These are phyloP conservation scores for Akanthomyces lecanii DNA, from an alignment of 2,329 filamentous ascomycete species.

Conservation along the genomic window DNA sequence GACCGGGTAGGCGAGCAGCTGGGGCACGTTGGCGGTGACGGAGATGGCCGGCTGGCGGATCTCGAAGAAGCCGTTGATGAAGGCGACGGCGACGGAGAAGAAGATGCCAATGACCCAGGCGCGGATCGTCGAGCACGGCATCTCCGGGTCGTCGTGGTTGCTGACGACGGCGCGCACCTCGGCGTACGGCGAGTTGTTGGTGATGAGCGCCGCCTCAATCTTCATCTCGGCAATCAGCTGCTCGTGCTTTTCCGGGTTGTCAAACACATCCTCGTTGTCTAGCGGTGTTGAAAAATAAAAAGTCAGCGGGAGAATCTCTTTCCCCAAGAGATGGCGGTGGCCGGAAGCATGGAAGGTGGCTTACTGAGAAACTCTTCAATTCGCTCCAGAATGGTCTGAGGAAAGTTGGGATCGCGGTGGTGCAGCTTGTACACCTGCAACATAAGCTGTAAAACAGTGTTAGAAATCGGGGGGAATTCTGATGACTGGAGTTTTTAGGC, in stretches of 20 bases:
- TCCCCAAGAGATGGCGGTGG: no score
- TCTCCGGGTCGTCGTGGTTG: slow-evolving; percentile 32
- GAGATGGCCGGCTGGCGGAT: slow-evolving; percentile 34
- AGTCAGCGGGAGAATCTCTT: no score
- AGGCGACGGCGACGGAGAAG: slow-evolving; percentile 28
- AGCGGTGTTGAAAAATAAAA: no score
- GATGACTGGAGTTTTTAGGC: neutral
- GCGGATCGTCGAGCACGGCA: slow-evolving; percentile 33
- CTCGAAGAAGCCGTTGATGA: slow-evolving; percentile 35
- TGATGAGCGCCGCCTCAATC: slow-evolving; percentile 29
- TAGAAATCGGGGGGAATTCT: neutral
- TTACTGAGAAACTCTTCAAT: slow-evolving; percentile 25
- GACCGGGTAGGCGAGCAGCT: slow-evolving; percentile 34
- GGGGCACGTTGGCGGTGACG: slow-evolving; percentile 33
- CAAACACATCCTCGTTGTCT: slow-evolving; percentile 29
- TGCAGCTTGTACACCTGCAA: slow-evolving; percentile 25
- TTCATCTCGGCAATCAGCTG: slow-evolving; percentile 30
- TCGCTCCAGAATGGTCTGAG: slow-evolving; percentile 23
- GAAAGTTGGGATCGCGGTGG: slow-evolving; percentile 27
- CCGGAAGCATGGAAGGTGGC: neutral
- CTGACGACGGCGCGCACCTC: slow-evolving; percentile 37
- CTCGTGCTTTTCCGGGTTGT: slow-evolving; percentile 36
- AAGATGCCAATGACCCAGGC: slow-evolving; percentile 32
- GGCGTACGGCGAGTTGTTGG: slow-evolving; percentile 29
- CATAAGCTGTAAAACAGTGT: slow-evolving; percentile 21